phyloP scores from a whole-genome alignment of 179 eudicot genomes.

The Pouteria campechiana region DNA sequence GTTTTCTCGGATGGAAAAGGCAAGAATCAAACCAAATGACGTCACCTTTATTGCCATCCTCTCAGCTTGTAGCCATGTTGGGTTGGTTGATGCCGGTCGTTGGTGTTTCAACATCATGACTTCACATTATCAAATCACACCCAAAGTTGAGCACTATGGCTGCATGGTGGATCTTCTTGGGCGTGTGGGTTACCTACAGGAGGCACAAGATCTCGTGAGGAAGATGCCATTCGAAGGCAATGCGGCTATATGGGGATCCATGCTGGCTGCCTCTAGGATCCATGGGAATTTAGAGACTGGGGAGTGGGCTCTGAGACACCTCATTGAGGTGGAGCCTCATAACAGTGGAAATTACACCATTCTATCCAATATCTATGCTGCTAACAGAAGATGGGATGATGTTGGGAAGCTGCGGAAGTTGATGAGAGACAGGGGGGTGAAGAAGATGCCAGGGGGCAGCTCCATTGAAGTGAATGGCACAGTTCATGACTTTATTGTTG shows the following conservation, averaged over 20 bases:
- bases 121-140: constrained; percentile 24
- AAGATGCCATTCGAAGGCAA: constrained; percentile 37
- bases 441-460: constrained; percentile 34
- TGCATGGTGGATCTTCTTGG: constrained; percentile 47
- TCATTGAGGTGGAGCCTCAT: constrained; percentile 33
- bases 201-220: constrained; percentile 26
- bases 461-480: constrained; percentile 26
- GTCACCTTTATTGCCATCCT: constrained; percentile 36
- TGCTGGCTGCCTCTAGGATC: constrained; percentile 35
- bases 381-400: constrained; percentile 35
- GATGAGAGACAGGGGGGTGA: constrained; percentile 34
- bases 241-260: constrained; percentile 51
- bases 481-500: constrained; percentile 21
- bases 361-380: constrained; percentile 38
- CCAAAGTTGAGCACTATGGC: constrained; percentile 45
- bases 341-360: constrained; percentile 40
- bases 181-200: constrained; percentile 36
- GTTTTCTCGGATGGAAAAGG: constrained; percentile 33
- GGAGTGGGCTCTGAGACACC: constrained; percentile 13
- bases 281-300: constrained; percentile 34
- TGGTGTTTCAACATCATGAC: constrained; percentile 29
- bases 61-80: constrained; percentile 49
- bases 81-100: constrained; percentile 33
- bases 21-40: constrained; percentile 30
- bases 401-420: constrained; percentile 32